Percentiles rank a stretch among this genome's conserved stretches.
Evolutionary conservation across 2,329 filamentous ascomycete genomes (phyloP).

Genomic region (Diplodia corticola): DNA sequence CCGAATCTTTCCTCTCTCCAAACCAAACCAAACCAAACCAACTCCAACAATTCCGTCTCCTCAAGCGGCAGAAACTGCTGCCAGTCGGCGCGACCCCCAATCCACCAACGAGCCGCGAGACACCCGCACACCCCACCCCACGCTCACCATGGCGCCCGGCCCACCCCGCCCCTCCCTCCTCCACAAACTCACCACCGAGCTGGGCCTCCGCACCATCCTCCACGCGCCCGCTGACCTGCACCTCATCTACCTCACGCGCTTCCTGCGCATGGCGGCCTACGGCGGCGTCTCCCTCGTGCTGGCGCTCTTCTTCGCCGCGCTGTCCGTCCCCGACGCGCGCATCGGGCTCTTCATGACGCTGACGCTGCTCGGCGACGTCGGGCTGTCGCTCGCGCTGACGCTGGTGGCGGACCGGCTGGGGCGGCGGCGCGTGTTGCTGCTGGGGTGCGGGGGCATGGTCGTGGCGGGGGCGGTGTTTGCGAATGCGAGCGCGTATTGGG

Average conservation of each 20-base stretch:
- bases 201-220: slow-evolving; percentile 36
- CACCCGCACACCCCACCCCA: background rate
- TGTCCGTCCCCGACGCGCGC: slow-evolving; percentile 38
- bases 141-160: background rate
- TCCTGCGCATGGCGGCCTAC: slow-evolving; percentile 40
- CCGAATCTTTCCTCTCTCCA: background rate
- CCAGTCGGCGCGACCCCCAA: background rate
- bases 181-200: background rate
- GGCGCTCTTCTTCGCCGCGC: slow-evolving; percentile 38
- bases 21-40: too few species aligned
- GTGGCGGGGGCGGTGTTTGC: slow-evolving; percentile 40
- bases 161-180: too few species aligned
- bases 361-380: slow-evolving; percentile 42
- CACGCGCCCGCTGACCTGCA: slow-evolving; percentile 40
- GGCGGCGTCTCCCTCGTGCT: slow-evolving; percentile 40
- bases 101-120: too few species aligned
- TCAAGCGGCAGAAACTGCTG: background rate
- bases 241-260: slow-evolving; percentile 40
- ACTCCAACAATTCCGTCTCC: background rate
- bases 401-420: slow-evolving; percentile 40
- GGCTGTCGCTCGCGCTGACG: slow-evolving; percentile 40
- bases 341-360: slow-evolving; percentile 46
- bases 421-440: slow-evolving; percentile 35
- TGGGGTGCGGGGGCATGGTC: slow-evolving; percentile 39
- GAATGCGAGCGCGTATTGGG: slow-evolving; percentile 33